These are phyloP conservation scores for Teratosphaeria nubilosa DNA, from an alignment of 2,329 filamentous ascomycete genomes.

Conservation along the genomic window DNA sequence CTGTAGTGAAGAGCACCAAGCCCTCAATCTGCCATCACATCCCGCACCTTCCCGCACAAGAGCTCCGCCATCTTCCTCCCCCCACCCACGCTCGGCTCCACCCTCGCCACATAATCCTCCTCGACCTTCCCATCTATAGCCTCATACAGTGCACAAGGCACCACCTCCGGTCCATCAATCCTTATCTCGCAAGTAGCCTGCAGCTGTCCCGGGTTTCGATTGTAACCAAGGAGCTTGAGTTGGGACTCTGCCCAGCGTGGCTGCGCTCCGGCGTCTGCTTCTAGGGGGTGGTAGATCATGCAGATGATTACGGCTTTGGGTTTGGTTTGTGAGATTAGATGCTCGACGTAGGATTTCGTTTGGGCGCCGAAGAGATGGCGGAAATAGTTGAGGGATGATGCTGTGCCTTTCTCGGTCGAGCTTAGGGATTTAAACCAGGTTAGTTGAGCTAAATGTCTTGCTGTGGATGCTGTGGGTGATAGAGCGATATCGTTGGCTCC, in stretches of 20 bases:
- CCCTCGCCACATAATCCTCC: conserved; percentile 4
- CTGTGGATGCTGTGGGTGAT: conserved; percentile 2
- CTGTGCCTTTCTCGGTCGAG: conserved; percentile 4
- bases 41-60: neutral
- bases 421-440: conserved; percentile 3
- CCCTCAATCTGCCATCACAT: neutral
- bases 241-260: conserved; percentile 5
- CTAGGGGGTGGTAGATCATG: conserved; percentile 7
- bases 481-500: conserved; percentile 7
- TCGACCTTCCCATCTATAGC: conserved; percentile 4
- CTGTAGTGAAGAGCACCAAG: no score
- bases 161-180: conserved; percentile 2
- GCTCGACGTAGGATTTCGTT: conserved; percentile 2
- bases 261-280: conserved; percentile 1
- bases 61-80: conserved; percentile 6
- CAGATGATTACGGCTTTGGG: conserved; percentile 4
- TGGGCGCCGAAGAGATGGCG: conserved; percentile 5
- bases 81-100: conserved; percentile 5
- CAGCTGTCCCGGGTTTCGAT: conserved; percentile 3
- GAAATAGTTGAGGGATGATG: conserved; percentile 4
- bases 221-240: conserved; percentile 5
- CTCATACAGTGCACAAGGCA: conserved; percentile 6
- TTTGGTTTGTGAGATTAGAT: conserved; percentile 2
- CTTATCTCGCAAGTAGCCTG: conserved; percentile 2
- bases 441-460: conserved; percentile 4